Base-by-base conservation (phyloP, 1,284 basidiomycete species). In the Wallemia hederae region DNA sequence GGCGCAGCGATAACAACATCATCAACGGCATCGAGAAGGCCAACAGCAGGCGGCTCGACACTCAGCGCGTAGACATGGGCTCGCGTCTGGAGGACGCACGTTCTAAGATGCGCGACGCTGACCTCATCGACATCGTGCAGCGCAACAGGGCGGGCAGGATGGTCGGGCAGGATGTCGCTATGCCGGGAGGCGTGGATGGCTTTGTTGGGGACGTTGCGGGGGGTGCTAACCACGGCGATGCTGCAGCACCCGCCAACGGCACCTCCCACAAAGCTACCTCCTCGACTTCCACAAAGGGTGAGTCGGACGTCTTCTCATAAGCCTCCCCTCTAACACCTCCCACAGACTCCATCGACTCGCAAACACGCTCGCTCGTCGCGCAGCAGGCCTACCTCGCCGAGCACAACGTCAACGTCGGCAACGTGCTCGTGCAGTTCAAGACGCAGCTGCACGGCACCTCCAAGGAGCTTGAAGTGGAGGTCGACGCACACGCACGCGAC, bases 11-110 rank as follows among this genome's bases (percentile, higher is more conserved):
- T 22, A 82, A 86, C 61, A 73, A 73, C 56, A 78, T 89, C 65
- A 68, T 87, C 27, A 79, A 80, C 33, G 70, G 85, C 63, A 74
- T 89, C 29, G 78, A 80, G 49, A 80, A 77, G 64, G 84, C 84
- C 0, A 80, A 81, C 0, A 76, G 78, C 27, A 74, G 83, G 59
- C 77, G 77, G 62, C 66, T 85, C 62, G 73, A 73, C 31, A 76
- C 81, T 65, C 85, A 87, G 68, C 76, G 80, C 1, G 82, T 81
- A 2, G 72, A 78, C 39, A 69, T 83, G 55, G 77, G 79, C 59
- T 77, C 75, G 2, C 77, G 74, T 3, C 77, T 81, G 73, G 72
- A 76, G 63, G 70, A 71, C 27, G 73, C 72, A 60, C 62, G 78
- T 61, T 27, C 22, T 26, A 27, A 26, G 34, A 62, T 24, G 59